Percentiles rank a stretch among this genome's conserved stretches.
These are phyloP conservation scores for Amaranthus hypochondriacus DNA, from an alignment of 148 eudicot genomes.

Conservation along the genomic window DNA sequence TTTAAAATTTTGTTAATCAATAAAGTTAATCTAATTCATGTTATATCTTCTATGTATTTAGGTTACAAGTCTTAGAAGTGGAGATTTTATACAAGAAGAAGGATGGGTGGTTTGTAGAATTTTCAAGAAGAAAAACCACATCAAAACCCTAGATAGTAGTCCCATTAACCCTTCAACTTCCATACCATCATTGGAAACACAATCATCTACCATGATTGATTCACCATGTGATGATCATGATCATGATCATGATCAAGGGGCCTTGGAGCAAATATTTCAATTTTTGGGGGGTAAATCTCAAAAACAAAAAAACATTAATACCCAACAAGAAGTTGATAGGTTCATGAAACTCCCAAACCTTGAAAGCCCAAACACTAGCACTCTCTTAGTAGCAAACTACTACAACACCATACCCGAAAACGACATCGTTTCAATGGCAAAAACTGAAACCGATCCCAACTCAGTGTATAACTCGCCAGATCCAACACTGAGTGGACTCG, in stretches of 20 bases:
- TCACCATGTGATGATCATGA: conserved; percentile 23
- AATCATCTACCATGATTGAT: conserved; percentile 25
- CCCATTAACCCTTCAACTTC: conserved; percentile 16
- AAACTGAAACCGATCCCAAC: conserved; percentile 14
- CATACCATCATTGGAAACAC: conserved; percentile 15
- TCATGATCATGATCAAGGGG: conserved; percentile 33
- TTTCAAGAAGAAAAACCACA: conserved; percentile 47
- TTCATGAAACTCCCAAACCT: conserved; percentile 31
- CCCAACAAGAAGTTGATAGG: conserved; percentile 7
- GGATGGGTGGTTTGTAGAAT: conserved; percentile 59
- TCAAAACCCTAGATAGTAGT: conserved; percentile 22
- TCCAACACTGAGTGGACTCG: conserved; percentile 4
- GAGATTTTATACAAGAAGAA: conserved; percentile 39
- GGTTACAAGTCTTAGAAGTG: conserved; percentile 25
- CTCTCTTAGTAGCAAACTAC: conserved; percentile 2
- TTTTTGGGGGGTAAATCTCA: conserved; percentile 16
- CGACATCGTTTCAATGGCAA: conserved; percentile 22
- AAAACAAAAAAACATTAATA: conserved; percentile 8
- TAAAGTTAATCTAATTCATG: too few species aligned
- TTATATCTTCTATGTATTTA: not conserved
- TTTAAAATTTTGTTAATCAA: too few species aligned
- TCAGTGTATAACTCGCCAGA: conserved; percentile 15
- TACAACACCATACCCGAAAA: conserved; percentile 14
- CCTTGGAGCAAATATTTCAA: conserved; percentile 36
- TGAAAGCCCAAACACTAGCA: conserved; percentile 28